phyloP scores from a whole-genome alignment of 495 filamentous ascomycete species.

The Penicillium herquei region DNA sequence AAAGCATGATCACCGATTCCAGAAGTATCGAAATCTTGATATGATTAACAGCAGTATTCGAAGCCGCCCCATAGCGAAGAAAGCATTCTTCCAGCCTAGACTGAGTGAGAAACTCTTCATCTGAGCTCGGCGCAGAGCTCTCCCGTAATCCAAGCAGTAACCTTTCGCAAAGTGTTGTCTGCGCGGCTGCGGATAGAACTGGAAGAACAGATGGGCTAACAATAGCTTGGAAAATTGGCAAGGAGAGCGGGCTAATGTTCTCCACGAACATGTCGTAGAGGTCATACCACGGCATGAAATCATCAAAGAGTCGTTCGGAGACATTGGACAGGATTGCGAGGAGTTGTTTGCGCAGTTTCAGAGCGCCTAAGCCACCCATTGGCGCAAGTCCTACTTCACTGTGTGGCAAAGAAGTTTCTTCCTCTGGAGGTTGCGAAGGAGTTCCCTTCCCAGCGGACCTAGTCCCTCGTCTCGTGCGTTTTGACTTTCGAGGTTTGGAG shows the following conservation, averaged over 20 bases:
- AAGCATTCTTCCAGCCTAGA: conserved; percentile 64
- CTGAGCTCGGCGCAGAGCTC: conserved; percentile 49
- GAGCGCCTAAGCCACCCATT: conserved; percentile 55
- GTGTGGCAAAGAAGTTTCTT: conserved; percentile 2
- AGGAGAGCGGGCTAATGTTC: conserved; percentile 62
- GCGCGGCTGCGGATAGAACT: conserved; percentile 42
- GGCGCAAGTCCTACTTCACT: conserved; percentile 25
- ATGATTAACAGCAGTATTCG: conserved; percentile 64
- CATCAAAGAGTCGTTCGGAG: conserved; percentile 33
- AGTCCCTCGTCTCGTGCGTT: conserved; percentile 36
- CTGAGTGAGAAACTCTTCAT: conserved; percentile 49
- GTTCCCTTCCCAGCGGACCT: conserved; percentile 2
- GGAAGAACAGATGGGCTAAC: conserved; percentile 55
- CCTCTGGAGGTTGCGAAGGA: not conserved
- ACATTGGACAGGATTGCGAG: conserved; percentile 55
- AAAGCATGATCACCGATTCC: conserved; percentile 65
- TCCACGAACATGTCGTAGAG: conserved; percentile 69
- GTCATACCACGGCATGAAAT: conserved; percentile 51
- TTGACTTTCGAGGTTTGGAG: conserved; percentile 17
- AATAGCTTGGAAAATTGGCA: conserved; percentile 71
- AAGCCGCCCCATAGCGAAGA: conserved; percentile 69
- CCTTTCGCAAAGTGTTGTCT: conserved; percentile 61
- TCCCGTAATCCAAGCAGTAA: conserved; percentile 64
- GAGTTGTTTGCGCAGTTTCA: conserved; percentile 62
- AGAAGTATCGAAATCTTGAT: conserved; percentile 75